Base-by-base conservation (phyloP, 2,329 filamentous ascomycete genomes). In the Periglandula ipomoeae region DNA sequence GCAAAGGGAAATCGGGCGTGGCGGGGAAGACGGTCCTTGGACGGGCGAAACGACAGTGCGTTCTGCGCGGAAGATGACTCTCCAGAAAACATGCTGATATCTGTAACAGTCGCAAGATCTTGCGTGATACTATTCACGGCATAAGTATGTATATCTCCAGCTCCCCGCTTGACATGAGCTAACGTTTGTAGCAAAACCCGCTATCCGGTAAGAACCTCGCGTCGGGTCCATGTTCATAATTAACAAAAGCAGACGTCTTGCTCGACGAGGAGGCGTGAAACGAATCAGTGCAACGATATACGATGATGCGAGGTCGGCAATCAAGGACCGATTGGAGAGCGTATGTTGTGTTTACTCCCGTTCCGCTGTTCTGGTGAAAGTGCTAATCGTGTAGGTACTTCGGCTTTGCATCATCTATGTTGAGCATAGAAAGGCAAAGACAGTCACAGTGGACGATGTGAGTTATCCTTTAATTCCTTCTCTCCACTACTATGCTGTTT, bases 211-310 rank as follows among this genome's bases (percentile, higher is more conserved):
- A 13, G 45, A 11, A 35, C 13, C 10, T n/a, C 13, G n/a, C 24
- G 40, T 15, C 24, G 23, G 24, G 6, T 19, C n/a, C 11, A 20
- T 11, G 19, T 3, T 22, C 19, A n/a, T 34, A 3, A 20, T 22
- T 39, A 6, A 39, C 11, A 19, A 11, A 9, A 4, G 3, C 50
- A 82, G 85, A 55, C 82, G 86, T 37, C 66, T 91, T 0, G 87
- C 87, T 1, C 78, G 87, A 5, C 80, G 87, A 6, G 87, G 86
- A 1, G 87, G 87, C 0, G 82, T 91, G 0, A 89, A 89, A 61
- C 72, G 86, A 0, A 88, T 90, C 8, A 83, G 81, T 0, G 75
- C 61, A 0, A 54, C 41, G 0, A 82, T 89, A 3, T 90, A 90
- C 57, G 71, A 81, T 0, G 82, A 86, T 0, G 63, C 74, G 0